These are phyloP conservation scores for Panus rudis DNA, from an alignment of 768 basidiomycete genomes.

Conservation along the genomic window DNA sequence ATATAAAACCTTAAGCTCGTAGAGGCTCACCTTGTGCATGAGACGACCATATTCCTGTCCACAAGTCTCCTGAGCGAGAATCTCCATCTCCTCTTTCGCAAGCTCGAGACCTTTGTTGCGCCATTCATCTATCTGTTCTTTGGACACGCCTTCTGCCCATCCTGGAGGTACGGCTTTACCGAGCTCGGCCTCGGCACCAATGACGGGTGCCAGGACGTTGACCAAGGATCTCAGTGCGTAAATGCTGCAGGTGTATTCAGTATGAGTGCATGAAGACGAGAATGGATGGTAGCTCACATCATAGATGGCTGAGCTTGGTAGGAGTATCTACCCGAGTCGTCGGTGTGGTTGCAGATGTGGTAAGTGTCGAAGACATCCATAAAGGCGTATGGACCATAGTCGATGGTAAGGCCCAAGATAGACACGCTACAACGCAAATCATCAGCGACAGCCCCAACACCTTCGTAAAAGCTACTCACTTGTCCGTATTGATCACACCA, in stretches of 20 bases:
- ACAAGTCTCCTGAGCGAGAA: slow-evolving; percentile 50
- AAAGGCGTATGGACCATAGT: slow-evolving; percentile 87
- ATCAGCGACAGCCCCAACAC: slow-evolving; percentile 5
- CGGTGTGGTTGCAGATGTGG: slow-evolving; percentile 91
- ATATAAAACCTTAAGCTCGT: not conserved
- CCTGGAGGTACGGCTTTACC: slow-evolving; percentile 47
- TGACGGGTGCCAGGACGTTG: slow-evolving; percentile 73
- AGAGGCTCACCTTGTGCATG: slow-evolving; percentile 55
- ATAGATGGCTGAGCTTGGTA: slow-evolving; percentile 72
- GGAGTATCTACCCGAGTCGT: slow-evolving; percentile 70
- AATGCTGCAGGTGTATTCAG: slow-evolving; percentile 32
- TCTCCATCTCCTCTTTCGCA: slow-evolving; percentile 54
- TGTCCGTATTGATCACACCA: slow-evolving; percentile 96
- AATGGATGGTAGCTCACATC: slow-evolving; percentile 47
- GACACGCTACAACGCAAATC: slow-evolving; percentile 46
- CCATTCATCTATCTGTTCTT: slow-evolving; percentile 58
- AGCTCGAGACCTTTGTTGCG: slow-evolving; percentile 45
- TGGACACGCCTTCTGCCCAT: slow-evolving; percentile 53
- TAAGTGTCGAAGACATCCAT: slow-evolving; percentile 86
- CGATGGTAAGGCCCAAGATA: slow-evolving; percentile 68
- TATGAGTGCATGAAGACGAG: slow-evolving; percentile 4
- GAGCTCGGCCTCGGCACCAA: slow-evolving; percentile 69
- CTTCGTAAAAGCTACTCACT: slow-evolving; percentile 38
- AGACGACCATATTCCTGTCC: slow-evolving; percentile 56
- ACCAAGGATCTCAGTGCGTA: slow-evolving; percentile 77